Base-by-base conservation (phyloP, 208 protist species). In the Angomonas ambiguus region DNA sequence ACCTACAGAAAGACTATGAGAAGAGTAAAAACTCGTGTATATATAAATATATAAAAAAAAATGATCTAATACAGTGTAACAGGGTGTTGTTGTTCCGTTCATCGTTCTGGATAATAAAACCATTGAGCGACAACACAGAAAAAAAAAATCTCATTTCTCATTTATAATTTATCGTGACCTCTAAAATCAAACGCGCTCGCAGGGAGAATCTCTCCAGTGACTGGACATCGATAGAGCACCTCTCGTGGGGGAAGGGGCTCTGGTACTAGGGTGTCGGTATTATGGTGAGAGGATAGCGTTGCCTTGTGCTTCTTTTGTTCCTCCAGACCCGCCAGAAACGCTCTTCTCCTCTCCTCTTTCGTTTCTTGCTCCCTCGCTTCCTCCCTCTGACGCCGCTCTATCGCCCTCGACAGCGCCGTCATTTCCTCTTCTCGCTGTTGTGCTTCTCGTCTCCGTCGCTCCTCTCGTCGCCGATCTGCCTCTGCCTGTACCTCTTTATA, bases 201-300 rank as follows among this genome's bases (percentile, higher is more conserved):
- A 10, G 76, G 80, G 11, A 92, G 55, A 20, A 92, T 65, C 1
- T 76, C 51, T 13, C 75, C 65, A 0, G 80, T 85, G 5, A 92
- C 76, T 10, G 86, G 86, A 59, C 86, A 92, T 18, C 82, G 75
- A 30, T 89, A 92, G 48, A 88, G 66, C 13, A 70, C 63, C 27
- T 31, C 58, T 10, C 31, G 55, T 16, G 76, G n/a, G 74, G 61
- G 38, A 2, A 61, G 30, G 1, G 25, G 56, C 56, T 42, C 8
- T 42, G 30, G 8, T 35, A 18, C 16, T 2, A 34, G 16, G 16
- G 16, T 8, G 38, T 45, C 38, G 16, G 38, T 16, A 8, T 16
- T 4, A 28, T 22, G 2, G 28, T 61, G 8, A 13, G 53, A n/a
- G 56, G 34, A 8, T 18, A 51, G 53, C 35, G 2, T 22, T 6